These are phyloP conservation scores for Talaromyces sp. DNA, from an alignment of 2,329 filamentous ascomycete species.

Conservation along the genomic window DNA sequence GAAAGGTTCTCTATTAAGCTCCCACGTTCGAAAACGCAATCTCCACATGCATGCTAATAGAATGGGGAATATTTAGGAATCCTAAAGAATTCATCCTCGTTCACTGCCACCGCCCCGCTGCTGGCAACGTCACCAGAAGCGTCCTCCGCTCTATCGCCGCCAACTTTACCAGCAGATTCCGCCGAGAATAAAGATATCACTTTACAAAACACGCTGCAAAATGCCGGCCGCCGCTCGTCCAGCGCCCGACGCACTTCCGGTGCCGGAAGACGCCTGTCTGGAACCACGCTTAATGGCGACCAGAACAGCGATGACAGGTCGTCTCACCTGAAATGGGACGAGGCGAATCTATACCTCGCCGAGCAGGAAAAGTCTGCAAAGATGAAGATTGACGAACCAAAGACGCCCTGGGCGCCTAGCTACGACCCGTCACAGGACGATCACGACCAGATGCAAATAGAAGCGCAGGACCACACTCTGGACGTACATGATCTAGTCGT, in stretches of 20 bases:
- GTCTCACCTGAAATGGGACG: constrained; percentile 93
- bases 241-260: constrained; percentile 60
- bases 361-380: constrained; percentile 93
- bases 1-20: constrained; percentile 27
- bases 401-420: constrained; percentile 90
- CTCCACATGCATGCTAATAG: not conserved
- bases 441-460: constrained; percentile 20
- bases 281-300: constrained; percentile 33
- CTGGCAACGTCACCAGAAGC: constrained; percentile 41
- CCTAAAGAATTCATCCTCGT: constrained; percentile 76
- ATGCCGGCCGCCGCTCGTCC: constrained; percentile 83
- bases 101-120: constrained; percentile 44
- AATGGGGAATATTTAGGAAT: constrained; percentile 61
- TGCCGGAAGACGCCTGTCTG: constrained; percentile 66
- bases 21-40: not conserved
- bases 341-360: constrained; percentile 93
- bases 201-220: constrained; percentile 88
- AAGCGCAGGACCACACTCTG: constrained; percentile 37
- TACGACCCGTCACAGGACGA: constrained; percentile 90
- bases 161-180: constrained; percentile 34
- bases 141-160: constrained; percentile 24
- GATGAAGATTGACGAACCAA: constrained; percentile 99
- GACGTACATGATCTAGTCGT: constrained; percentile 68
- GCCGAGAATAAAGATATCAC: constrained; percentile 76
- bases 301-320: constrained; percentile 59